phyloP scores from a whole-genome alignment of 2,329 filamentous ascomycete species.

The Ramularia endophylla region DNA sequence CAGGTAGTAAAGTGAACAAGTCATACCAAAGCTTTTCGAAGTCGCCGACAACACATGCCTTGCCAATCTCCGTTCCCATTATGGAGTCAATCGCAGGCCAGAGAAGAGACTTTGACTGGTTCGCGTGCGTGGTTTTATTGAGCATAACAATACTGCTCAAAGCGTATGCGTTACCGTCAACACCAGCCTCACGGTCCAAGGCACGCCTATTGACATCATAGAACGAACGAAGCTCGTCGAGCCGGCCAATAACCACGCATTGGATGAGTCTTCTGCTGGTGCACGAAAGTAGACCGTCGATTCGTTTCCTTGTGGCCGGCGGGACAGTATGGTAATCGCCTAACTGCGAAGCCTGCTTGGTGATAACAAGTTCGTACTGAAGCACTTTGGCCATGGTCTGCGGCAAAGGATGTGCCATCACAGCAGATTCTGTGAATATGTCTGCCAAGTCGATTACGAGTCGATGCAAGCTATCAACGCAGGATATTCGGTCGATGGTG shows the following conservation, averaged over 20 bases:
- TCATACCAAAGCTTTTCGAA: constrained; percentile 37
- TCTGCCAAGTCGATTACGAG: constrained; percentile 34
- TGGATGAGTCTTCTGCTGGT: constrained; percentile 34
- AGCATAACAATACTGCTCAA: constrained; percentile 45
- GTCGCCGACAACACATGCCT: constrained; percentile 20
- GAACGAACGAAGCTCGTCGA: constrained; percentile 35
- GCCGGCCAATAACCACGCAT: constrained; percentile 21
- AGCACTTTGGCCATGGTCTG: constrained; percentile 4
- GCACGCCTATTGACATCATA: constrained; percentile 41
- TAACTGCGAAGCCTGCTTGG: constrained; percentile 29
- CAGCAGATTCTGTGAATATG: constrained; percentile 2
- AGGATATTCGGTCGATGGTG: constrained; percentile 46
- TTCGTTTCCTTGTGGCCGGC: constrained; percentile 10
- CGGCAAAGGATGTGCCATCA: neutral
- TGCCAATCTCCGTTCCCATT: constrained; percentile 21
- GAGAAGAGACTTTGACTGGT: constrained; percentile 33
- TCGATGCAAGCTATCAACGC: constrained; percentile 38
- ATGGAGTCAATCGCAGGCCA: constrained; percentile 39
- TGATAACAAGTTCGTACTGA: constrained; percentile 26
- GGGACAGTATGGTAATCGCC: constrained; percentile 25
- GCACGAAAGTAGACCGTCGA: constrained; percentile 29
- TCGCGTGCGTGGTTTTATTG: constrained; percentile 28
- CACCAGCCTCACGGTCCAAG: constrained; percentile 42
- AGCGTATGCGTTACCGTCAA: constrained; percentile 38
- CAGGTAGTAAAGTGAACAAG: constrained; percentile 50